Percentiles rank a stretch among this genome's conserved stretches.
phyloP scores from a whole-genome alignment of 306 rosid genomes.

The Pyrus communis region DNA sequence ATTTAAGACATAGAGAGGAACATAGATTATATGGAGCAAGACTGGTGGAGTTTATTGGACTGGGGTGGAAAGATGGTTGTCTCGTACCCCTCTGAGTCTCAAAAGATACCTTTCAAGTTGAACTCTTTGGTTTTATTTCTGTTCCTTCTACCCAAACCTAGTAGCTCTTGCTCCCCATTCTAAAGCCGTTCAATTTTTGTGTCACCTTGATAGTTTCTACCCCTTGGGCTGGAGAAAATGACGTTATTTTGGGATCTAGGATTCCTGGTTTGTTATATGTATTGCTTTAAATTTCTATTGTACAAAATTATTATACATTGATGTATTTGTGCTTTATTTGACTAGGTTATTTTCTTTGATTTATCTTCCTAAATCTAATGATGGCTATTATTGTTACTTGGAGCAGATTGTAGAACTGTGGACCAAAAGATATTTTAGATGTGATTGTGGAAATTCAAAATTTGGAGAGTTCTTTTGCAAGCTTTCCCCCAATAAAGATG shows the following conservation, averaged over 20 bases:
- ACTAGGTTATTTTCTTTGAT: slow-evolving; percentile 2
- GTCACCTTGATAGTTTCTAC: not conserved
- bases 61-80: not conserved
- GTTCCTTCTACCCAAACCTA: not conserved
- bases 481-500: slow-evolving; percentile 67
- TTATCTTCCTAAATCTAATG: not conserved
- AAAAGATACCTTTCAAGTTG: not conserved
- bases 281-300: not conserved
- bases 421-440: slow-evolving; percentile 92
- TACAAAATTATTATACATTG: not conserved
- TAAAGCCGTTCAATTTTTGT: not conserved
- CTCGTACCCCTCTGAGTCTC: not conserved
- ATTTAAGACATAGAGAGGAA: not conserved
- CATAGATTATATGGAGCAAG: not conserved
- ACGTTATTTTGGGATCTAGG: slow-evolving; percentile 6
- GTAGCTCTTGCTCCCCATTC: not conserved
- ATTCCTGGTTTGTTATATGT: not conserved
- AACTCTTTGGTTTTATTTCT: not conserved
- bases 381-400: slow-evolving; percentile 15
- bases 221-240: not conserved
- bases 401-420: slow-evolving; percentile 86
- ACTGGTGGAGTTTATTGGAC: not conserved
- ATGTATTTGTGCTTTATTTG: not conserved
- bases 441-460: slow-evolving; percentile 97
- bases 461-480: slow-evolving; percentile 87